A percentile compares a stretch with the other conserved stretches of the same genome.
Conservation (phyloP, 495 filamentous ascomycete genomes). For the Trichoderma orchidacearum region DNA sequence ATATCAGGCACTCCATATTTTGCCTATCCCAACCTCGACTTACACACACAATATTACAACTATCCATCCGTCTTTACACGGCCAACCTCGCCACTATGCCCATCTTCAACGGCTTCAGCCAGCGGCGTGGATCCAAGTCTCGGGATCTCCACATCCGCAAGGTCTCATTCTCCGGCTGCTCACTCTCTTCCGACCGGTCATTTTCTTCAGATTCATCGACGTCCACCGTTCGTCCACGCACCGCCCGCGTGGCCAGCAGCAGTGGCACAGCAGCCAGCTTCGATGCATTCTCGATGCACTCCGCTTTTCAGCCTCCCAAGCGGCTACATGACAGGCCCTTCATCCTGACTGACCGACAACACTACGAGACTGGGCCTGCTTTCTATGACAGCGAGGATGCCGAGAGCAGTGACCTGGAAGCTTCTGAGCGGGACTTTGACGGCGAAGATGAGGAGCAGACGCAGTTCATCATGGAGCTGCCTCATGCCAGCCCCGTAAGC, state of each 20-base stretch:
- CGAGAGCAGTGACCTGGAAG: neutral
- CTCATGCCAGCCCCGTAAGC: neutral
- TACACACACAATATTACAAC: neutral
- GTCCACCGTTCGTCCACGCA: neutral
- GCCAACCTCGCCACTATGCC: neutral
- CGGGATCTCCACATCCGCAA: slow-evolving; percentile 3
- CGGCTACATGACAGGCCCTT: neutral
- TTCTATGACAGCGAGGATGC: neutral
- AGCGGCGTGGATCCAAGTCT: neutral
- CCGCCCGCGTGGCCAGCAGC: neutral
- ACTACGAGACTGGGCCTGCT: neutral
- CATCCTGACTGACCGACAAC: neutral
- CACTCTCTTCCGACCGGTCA: neutral
- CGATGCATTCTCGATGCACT: neutral
- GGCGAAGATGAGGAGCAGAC: slow-evolving; percentile 1
- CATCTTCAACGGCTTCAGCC: neutral
- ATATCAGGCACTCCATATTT: neutral
- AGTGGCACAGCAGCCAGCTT: neutral
- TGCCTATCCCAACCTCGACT: neutral
- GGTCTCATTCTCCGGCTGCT: slow-evolving; percentile 1
- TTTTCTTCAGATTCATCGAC: slow-evolving; percentile 2
- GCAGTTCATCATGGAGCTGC: slow-evolving; percentile 3
- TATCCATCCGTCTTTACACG: neutral
- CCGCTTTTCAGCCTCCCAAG: neutral
- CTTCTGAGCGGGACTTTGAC: neutral